A percentile compares a stretch with the other conserved stretches of the same genome.
These are phyloP conservation scores for Neurospora tetrasperma DNA, from an alignment of 495 filamentous ascomycete species.

Conservation along the genomic window DNA sequence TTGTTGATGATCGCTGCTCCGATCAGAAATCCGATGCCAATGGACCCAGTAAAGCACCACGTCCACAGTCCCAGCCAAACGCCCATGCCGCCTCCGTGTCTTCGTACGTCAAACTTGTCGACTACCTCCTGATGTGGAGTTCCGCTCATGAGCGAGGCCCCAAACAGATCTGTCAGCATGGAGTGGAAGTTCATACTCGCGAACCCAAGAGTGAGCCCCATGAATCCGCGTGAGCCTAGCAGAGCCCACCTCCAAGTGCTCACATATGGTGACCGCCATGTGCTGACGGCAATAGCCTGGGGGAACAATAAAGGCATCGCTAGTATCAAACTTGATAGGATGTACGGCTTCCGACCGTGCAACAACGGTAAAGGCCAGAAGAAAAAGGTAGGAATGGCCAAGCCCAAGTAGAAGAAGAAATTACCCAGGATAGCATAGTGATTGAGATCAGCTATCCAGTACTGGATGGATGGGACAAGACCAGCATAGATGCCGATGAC, in stretches of 20 bases:
- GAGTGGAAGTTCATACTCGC: constrained; percentile 64
- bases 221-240: constrained; percentile 49
- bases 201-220: constrained; percentile 61
- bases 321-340: constrained; percentile 49
- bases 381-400: constrained; percentile 55
- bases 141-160: constrained; percentile 57
- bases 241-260: constrained; percentile 47
- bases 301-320: constrained; percentile 67
- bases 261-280: constrained; percentile 44
- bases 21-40: constrained; percentile 57
- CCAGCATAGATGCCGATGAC: constrained; percentile 67
- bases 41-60: constrained; percentile 58
- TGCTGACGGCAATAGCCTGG: constrained; percentile 52
- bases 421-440: constrained; percentile 62
- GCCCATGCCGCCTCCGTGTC: constrained; percentile 66
- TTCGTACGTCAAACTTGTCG: constrained; percentile 48
- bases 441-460: constrained; percentile 53
- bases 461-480: constrained; percentile 64
- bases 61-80: constrained; percentile 70
- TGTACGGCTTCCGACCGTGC: constrained; percentile 68
- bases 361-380: constrained; percentile 69
- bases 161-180: constrained; percentile 63
- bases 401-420: constrained; percentile 55
- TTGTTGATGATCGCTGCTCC: constrained; percentile 54
- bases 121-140: constrained; percentile 63